Base-by-base conservation (phyloP, 345 rosid genomes). In the Heritiera fomes region DNA sequence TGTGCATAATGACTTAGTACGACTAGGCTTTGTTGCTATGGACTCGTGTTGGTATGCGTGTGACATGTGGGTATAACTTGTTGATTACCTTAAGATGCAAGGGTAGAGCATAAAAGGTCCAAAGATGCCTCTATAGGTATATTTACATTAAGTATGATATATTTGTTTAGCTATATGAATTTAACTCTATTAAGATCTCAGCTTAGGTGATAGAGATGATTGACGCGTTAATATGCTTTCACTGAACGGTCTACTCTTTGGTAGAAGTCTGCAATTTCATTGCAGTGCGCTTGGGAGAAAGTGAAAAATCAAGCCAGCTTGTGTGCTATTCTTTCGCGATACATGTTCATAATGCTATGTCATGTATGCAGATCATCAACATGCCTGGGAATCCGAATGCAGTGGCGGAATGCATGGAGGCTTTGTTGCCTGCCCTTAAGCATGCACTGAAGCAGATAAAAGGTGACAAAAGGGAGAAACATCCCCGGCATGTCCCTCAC, bases 371-470 rank as follows among this genome's bases (percentile, higher is more conserved):
- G 99, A 94, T 96, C 49, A 94, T 96, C 88, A 92, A 94, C 88
- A 91, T 92, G 97, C 97, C 99, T 5, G 98, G 98, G 71, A 96
- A 96, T 85, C 99, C 97, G 41, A 94, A 96, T 75, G 98, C 98
- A 0, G 97, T 89, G 38, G 95, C 91, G 0, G 99, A 96, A 84
- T 96, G 99, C 84, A 90, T 91, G 97, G 97, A 92, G 72, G 97
- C 99, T 28, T 79, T 96, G 82, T 69, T 96, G 79, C 97, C 98
- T 0, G 91, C 94, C 3, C 92, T 96, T 28, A 96, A 94, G 84
- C 98, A 96, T 50, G 98, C 97, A 0, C 58, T 91, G 45, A 96
- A 90, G 88, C 98, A 96, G 89, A 90, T 89, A 53, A 94, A 87
- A 82, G 99, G 97, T 28, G 97, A 94, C 87, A 96, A 96, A 85